These are phyloP conservation scores for Acrocalymma vagum DNA, from an alignment of 2,329 filamentous ascomycete species.

Conservation along the genomic window DNA sequence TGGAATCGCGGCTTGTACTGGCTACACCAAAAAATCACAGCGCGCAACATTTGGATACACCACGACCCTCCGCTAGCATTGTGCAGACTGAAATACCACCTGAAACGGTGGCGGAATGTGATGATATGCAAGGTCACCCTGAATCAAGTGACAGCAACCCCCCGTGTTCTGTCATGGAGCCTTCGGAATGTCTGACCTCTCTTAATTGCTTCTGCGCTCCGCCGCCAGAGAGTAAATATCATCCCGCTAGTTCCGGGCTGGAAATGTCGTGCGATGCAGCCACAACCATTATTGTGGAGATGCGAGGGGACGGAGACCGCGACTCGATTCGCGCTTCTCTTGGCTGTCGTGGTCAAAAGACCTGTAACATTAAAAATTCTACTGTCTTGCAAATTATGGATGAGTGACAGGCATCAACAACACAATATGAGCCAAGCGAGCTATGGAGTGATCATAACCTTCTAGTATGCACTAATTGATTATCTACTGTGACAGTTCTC, in stretches of 20 bases:
- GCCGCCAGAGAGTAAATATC: background rate
- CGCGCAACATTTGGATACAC: slow-evolving; percentile 3
- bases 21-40: background rate
- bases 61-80: slow-evolving; percentile 2
- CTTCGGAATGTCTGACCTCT: slow-evolving; percentile 21
- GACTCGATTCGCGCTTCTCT: slow-evolving; percentile 26
- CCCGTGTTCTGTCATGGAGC: slow-evolving; percentile 10
- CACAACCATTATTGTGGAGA: slow-evolving; percentile 35
- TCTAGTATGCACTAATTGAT: too few relatives aligned
- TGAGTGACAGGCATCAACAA: slow-evolving; percentile 18
- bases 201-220: slow-evolving; percentile 31
- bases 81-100: background rate
- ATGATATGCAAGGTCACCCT: background rate
- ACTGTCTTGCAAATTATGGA: slow-evolving; percentile 35
- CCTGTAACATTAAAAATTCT: slow-evolving; percentile 32
- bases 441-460: too few relatives aligned
- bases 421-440: too few relatives aligned
- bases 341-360: slow-evolving; percentile 22
- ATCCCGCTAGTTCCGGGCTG: slow-evolving; percentile 9
- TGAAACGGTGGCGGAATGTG: too few relatives aligned
- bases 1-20: background rate
- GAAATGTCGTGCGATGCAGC: slow-evolving; percentile 40
- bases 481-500: slow-evolving; percentile 1
- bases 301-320: slow-evolving; percentile 33
- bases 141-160: background rate